A percentile compares a stretch with the other conserved stretches of the same genome.
These are phyloP conservation scores for Shiraia bambusicola DNA, from an alignment of 2,329 filamentous ascomycete species.

Conservation along the genomic window DNA sequence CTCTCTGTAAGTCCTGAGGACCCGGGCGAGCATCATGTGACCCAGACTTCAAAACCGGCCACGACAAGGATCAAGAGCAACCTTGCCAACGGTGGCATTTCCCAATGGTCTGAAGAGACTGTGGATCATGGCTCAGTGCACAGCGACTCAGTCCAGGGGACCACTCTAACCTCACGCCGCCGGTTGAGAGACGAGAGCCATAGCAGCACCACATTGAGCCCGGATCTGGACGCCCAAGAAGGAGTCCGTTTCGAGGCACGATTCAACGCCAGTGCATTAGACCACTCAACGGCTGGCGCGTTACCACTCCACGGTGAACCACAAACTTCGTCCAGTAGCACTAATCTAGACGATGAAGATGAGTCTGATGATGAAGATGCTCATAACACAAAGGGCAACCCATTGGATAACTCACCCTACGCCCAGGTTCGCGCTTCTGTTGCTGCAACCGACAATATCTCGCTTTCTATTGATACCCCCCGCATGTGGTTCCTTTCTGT, in stretches of 20 bases:
- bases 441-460: slow-evolving; percentile 70
- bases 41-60: slow-evolving; percentile 17
- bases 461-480: slow-evolving; percentile 81
- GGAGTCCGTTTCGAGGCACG: slow-evolving; percentile 35
- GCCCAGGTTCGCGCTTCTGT: slow-evolving; percentile 80
- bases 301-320: slow-evolving; percentile 26
- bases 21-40: slow-evolving; percentile 40
- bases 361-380: slow-evolving; percentile 40
- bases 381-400: slow-evolving; percentile 48
- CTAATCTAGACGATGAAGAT: slow-evolving; percentile 28
- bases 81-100: slow-evolving; percentile 31
- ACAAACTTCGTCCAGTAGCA: slow-evolving; percentile 35
- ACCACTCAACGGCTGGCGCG: slow-evolving; percentile 24
- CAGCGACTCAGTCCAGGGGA: slow-evolving; percentile 21
- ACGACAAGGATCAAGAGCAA: slow-evolving; percentile 40
- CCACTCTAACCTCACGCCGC: slow-evolving; percentile 27
- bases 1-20: slow-evolving; percentile 42
- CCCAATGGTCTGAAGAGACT: slow-evolving; percentile 9
- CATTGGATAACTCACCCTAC: slow-evolving; percentile 72
- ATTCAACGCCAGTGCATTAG: slow-evolving; percentile 34
- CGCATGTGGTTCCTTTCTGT: slow-evolving; percentile 85
- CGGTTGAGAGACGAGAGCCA: slow-evolving; percentile 25
- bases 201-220: slow-evolving; percentile 28
- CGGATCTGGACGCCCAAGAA: slow-evolving; percentile 28
- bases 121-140: slow-evolving; percentile 18